Evolutionary conservation across 495 filamentous ascomycete species (phyloP).

Genomic region (Penicillium goetzii): DNA sequence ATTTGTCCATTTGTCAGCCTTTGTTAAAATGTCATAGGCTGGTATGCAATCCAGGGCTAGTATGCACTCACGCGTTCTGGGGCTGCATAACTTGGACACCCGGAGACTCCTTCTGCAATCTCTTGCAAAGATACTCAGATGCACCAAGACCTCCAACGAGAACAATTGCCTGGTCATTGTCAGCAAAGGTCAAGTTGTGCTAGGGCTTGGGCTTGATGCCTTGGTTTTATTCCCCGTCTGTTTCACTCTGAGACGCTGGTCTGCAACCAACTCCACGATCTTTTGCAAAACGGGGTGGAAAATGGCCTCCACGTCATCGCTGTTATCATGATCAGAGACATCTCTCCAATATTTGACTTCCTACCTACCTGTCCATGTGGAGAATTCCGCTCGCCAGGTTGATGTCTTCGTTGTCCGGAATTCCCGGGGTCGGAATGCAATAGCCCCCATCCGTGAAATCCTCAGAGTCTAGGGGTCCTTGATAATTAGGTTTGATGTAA

Average conservation of each 20-base stretch:
- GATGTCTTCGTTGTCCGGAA: slow-evolving; percentile 16
- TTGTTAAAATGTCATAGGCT: too few species aligned
- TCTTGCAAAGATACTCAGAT: slow-evolving; percentile 65
- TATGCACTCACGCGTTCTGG: slow-evolving; percentile 50
- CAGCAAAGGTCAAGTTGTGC: background rate
- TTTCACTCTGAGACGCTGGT: slow-evolving; percentile 54
- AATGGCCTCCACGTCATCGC: slow-evolving; percentile 50
- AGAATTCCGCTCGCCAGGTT: slow-evolving; percentile 21
- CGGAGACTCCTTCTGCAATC: slow-evolving; percentile 48
- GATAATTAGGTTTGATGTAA: slow-evolving; percentile 27
- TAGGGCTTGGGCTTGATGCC: slow-evolving; percentile 8
- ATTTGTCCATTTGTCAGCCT: too few species aligned
- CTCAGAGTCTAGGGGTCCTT: slow-evolving; percentile 9
- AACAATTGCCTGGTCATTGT: slow-evolving; percentile 56
- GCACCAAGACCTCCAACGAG: slow-evolving; percentile 75
- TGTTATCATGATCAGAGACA: slow-evolving; percentile 7
- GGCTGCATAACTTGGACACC: slow-evolving; percentile 62
- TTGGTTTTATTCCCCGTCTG: slow-evolving; percentile 15
- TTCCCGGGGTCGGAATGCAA: slow-evolving; percentile 26
- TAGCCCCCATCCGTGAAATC: slow-evolving; percentile 18
- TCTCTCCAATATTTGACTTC: background rate
- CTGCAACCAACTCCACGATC: slow-evolving; percentile 60
- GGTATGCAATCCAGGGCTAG: too few species aligned
- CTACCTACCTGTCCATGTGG: slow-evolving; percentile 23
- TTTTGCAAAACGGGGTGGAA: slow-evolving; percentile 62